Conservation (phyloP, 2,329 filamentous ascomycete genomes). For the Fusarium gaditjirri region DNA sequence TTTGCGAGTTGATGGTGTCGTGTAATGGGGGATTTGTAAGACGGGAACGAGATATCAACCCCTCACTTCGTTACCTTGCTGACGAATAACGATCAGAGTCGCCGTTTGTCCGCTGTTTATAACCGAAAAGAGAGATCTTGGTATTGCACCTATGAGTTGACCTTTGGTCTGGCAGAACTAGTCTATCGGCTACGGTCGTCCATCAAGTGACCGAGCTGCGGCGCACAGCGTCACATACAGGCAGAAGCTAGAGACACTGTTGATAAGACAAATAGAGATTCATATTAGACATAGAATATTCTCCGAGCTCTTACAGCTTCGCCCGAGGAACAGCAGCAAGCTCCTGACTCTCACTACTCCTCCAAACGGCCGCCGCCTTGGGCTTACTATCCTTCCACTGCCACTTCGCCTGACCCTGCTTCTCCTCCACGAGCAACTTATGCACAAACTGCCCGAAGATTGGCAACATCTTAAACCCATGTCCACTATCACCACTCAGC, state of each 20-base stretch:
- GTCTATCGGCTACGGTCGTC: rapidly evolving
- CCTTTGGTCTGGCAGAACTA: too few relatives aligned
- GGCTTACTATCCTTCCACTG: constrained; percentile 30
- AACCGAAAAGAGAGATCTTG: not conserved
- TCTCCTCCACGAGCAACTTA: constrained; percentile 9
- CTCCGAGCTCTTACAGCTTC: not conserved
- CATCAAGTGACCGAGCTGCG: not conserved
- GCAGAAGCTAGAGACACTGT: rapidly evolving
- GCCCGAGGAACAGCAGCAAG: constrained; percentile 20
- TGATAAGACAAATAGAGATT: rapidly evolving
- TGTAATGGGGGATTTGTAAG: constrained; percentile 15
- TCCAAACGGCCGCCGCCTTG: constrained; percentile 21
- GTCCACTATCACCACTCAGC: constrained; percentile 20
- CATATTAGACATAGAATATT: not conserved
- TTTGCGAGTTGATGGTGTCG: constrained; percentile 2
- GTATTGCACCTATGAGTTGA: not conserved
- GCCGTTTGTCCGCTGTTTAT: not conserved
- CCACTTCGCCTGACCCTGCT: constrained; percentile 21
- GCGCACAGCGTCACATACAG: rapidly evolving
- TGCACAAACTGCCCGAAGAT: constrained; percentile 27
- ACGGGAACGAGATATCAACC: not conserved
- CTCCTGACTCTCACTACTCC: constrained; percentile 30
- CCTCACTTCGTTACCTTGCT: not conserved
- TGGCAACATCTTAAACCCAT: constrained; percentile 31
- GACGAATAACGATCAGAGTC: not conserved